Percentiles rank a stretch among this genome's conserved stretches.
Conservation (phyloP, 371 early-diverging fungal genomes). For the Syncephalastrum sp. region DNA sequence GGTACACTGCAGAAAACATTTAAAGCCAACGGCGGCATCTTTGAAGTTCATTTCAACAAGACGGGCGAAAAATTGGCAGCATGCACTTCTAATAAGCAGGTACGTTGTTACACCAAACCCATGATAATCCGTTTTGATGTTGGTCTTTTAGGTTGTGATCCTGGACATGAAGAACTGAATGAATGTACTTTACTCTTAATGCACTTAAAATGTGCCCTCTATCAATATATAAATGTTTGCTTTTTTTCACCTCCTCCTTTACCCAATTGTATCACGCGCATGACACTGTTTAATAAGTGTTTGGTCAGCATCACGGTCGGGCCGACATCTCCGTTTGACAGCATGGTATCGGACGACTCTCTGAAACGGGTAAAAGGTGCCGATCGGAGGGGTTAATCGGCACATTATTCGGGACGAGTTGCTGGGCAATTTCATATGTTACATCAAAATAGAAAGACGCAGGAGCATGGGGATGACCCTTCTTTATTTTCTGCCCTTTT, state of each 20-base stretch:
- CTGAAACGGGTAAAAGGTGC: constrained; percentile 4
- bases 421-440: too few species aligned
- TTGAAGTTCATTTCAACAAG: constrained; percentile 76
- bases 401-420: too few species aligned
- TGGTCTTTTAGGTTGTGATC: constrained; percentile 24
- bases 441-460: too few species aligned
- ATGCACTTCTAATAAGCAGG: constrained; percentile 55
- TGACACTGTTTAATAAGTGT: background rate
- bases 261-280: background rate
- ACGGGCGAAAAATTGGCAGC: constrained; percentile 55
- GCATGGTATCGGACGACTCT: too few species aligned
- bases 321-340: too few species aligned
- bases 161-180: constrained; percentile 31
- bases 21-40: constrained; percentile 71
- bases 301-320: background rate
- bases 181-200: too few species aligned
- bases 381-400: too few species aligned
- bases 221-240: constrained; percentile 7
- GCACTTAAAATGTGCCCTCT: too few species aligned
- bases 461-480: background rate
- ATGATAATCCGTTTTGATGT: background rate
- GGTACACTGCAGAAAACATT: constrained; percentile 68
- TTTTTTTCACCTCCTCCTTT: constrained; percentile 1
- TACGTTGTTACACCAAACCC: constrained; percentile 5
- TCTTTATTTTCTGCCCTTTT: background rate